Evolutionary conservation across 1,139 yeast species (phyloP).

Genomic region (Suhomyces guaymorum): DNA sequence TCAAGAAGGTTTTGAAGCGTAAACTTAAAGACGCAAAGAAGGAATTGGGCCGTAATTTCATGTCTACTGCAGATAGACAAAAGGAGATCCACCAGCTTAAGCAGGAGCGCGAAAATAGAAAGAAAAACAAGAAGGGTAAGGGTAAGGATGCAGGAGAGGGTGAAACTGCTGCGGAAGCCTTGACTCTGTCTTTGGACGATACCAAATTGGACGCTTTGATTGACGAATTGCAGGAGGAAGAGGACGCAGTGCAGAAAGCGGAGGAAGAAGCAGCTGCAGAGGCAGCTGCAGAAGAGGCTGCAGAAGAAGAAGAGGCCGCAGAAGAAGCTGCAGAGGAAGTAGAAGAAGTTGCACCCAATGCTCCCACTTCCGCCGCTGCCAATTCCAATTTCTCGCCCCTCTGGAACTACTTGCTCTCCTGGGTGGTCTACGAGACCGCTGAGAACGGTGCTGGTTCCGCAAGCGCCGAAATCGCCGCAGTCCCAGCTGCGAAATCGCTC

Average conservation of each 20-base stretch:
- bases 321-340: constrained; percentile 4
- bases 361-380: constrained; percentile 9
- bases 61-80: constrained; percentile 29
- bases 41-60: constrained; percentile 36
- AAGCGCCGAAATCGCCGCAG: constrained; percentile 12
- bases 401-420: constrained; percentile 42
- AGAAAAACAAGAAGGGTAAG: constrained; percentile 8
- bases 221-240: constrained; percentile 5
- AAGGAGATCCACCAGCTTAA: constrained; percentile 19
- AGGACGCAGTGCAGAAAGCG: constrained; percentile 3
- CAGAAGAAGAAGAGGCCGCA: neutral
- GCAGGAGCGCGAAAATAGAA: constrained; percentile 16
- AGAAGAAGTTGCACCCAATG: constrained; percentile 1
- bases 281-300: neutral
- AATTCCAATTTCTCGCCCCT: constrained; percentile 35
- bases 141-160: constrained; percentile 4
- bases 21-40: constrained; percentile 31
- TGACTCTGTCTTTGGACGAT: constrained; percentile 4
- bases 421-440: constrained; percentile 33
- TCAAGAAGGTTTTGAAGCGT: constrained; percentile 28
- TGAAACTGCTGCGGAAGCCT: constrained; percentile 5
- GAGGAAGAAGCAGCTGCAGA: neutral
- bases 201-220: constrained; percentile 5
- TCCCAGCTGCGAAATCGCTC: constrained; percentile 10
- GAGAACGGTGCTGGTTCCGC: constrained; percentile 6